Base-by-base conservation (phyloP, 1,284 basidiomycete species). In the Ceratobasidium sp. region DNA sequence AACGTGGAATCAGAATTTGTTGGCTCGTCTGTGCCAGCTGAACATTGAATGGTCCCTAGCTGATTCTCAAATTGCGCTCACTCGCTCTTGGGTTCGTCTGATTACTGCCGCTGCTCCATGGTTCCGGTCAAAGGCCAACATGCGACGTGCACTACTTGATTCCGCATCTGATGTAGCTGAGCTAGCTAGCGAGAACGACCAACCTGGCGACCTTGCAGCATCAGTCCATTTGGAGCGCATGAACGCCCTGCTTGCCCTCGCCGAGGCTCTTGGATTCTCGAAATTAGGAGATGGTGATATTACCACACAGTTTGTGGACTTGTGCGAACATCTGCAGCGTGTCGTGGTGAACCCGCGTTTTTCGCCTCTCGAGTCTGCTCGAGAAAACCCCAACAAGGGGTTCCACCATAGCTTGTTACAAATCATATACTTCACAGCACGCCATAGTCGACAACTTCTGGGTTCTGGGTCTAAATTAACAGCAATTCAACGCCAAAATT, bases 1-100 rank as follows among this genome's bases (percentile, higher is more conserved):
- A 78, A 83, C 85, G 4, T 20, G 81, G 84, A 9, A 83, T 87
- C 1, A 88, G 90, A 20, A 84, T 92, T 80, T 88, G 86, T 68
- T 87, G 87, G 64, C 83, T 93, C 10, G 84, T 88, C 77, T 90
- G 91, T 0, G 90, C 95, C 84, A 74, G 33, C 65, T 78, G 17
- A 96, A 96, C 83, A 87, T 95, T 80, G 95, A 96, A 83, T 90
- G 96, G 80, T 96, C 95, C 0, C 86, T 97, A 61, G 88, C 95
- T 44, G 93, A 97, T 81, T 89, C 93, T 1, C 93, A 96, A 83
- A 90, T 90, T 3, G 86, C 90, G 0, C 87, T 96, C 64, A 90
- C 92, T 0, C 91, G 94, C 77, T 90, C 95, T 2, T 97, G 95
- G 94, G 91, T 92, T 65, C 88, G 89, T 68, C 84, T 97, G 57